These are phyloP conservation scores for Dictyostelium intermedium DNA, from an alignment of 78 protist genomes.

Conservation along the genomic window DNA sequence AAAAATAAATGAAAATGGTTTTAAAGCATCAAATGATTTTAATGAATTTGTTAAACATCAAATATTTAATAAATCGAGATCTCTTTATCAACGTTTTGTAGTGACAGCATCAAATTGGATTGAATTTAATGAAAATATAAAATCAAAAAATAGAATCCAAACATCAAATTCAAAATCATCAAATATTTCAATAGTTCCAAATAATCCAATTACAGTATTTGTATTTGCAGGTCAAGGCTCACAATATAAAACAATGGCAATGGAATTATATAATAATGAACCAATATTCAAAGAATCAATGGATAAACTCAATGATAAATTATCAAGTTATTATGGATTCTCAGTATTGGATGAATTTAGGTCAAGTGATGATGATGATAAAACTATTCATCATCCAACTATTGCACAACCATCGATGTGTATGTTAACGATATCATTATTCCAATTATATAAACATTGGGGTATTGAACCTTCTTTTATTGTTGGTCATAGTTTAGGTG, in stretches of 20 bases:
- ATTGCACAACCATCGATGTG: slow-evolving; percentile 53
- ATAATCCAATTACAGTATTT: background rate
- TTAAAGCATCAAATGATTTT: background rate
- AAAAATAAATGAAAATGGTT: background rate
- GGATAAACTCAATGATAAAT: background rate
- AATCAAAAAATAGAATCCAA: background rate
- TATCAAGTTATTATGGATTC: background rate
- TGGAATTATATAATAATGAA: background rate
- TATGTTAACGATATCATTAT: slow-evolving; percentile 31
- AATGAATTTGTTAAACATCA: slow-evolving; percentile 23
- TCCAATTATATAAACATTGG: slow-evolving; percentile 19
- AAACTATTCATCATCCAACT: slow-evolving; percentile 18
- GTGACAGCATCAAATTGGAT: slow-evolving; percentile 16
- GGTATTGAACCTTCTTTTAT: slow-evolving; percentile 46
- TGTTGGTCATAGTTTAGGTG: slow-evolving; percentile 75
- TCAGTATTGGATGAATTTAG: background rate
- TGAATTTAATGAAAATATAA: background rate
- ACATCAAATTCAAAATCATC: background rate
- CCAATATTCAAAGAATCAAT: background rate
- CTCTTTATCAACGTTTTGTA: background rate
- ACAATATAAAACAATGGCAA: slow-evolving; percentile 70
- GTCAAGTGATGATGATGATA: background rate
- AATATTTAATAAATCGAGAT: background rate
- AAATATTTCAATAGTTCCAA: background rate
- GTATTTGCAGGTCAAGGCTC: slow-evolving; percentile 80